Evolutionary conservation across 192 early-diverging fungal species (phyloP).

Genomic region (Podila minutissima): DNA sequence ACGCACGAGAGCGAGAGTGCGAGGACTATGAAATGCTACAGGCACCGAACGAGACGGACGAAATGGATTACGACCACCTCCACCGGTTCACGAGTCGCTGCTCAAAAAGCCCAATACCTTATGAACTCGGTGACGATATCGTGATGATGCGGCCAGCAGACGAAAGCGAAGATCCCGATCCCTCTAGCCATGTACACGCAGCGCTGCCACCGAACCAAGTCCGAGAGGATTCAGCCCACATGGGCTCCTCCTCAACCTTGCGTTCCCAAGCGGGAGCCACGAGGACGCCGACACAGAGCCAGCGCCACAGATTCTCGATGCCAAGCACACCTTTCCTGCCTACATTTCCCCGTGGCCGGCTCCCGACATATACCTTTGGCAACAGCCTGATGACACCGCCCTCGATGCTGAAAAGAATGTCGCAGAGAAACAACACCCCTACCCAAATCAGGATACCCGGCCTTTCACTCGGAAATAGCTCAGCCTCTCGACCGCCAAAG

Average conservation of each 20-base stretch:
- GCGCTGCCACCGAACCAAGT: not conserved
- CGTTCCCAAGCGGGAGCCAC: slow-evolving; percentile 11
- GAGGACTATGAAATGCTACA: slow-evolving; percentile 16
- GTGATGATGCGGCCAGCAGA: not conserved
- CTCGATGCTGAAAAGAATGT: slow-evolving; percentile 36
- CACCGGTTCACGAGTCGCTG: not conserved
- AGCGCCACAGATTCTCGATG: slow-evolving; percentile 35
- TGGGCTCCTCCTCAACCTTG: not conserved
- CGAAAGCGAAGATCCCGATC: not conserved
- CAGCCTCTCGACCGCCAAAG: slow-evolving; percentile 16
- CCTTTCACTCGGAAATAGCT: not conserved
- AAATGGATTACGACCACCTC: not conserved
- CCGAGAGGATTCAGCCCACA: not conserved
- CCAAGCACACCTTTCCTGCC: slow-evolving; percentile 32
- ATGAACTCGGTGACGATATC: not conserved
- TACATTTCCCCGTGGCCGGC: slow-evolving; percentile 21
- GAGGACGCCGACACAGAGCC: slow-evolving; percentile 6
- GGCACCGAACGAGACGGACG: not conserved
- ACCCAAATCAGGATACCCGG: slow-evolving; percentile 27
- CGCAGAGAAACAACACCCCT: slow-evolving; percentile 24
- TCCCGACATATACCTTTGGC: slow-evolving; percentile 29
- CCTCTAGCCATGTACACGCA: too few relatives aligned
- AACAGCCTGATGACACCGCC: slow-evolving; percentile 41
- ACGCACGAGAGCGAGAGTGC: not conserved
- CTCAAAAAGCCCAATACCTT: not conserved